Base-by-base conservation (phyloP, 225 moss, liverwort and hornwort species). In the Neckera pumila region DNA sequence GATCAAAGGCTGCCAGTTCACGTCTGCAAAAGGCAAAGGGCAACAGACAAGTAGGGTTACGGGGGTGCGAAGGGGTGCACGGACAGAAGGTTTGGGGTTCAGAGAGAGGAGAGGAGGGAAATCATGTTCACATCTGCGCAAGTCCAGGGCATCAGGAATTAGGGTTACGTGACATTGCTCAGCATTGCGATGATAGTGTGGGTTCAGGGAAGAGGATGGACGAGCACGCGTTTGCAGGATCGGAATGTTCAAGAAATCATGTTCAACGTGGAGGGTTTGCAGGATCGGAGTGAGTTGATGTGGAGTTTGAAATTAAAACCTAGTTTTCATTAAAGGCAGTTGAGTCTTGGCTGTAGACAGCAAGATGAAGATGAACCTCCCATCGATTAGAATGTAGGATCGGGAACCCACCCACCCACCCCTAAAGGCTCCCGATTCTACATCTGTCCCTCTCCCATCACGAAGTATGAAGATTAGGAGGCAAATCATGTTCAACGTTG, bases 1-100 rank as follows among this genome's bases (percentile, higher is more conserved):
- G 45, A 93, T 96, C 84, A 96, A 85, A 26, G 95, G 92, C 76
- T 96, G 95, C 95, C 95, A 96, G 66, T 96, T 93, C 33, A 92
- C 91, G 86, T 96, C 95, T 96, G 93, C 84, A 11, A 49, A 33
- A 34, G 61, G 34, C 16, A 16, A 49, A 64, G 10, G 25, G 33
- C 34, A 53, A 53, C 22, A 53, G 76, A 53, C 12, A 59, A 30
- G 20, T 53, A 82, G 82, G 54, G 43, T 22, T 42, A 45, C n/a
- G 36, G 47, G 9, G 47, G n/a, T 20, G 56, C 28, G 36, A 27
- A 49, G 22, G n/a, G 45, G 12, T 31, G 25, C 77, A 42, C 5
- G 12, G 13, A 62, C 62, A 62, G 27, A 76, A 36, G 53, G 14
- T 19, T 49, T 9, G 60, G 60, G 73, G 27, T 31, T 56, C 70